Percentiles rank a stretch among this genome's conserved stretches.
phyloP scores from a whole-genome alignment of 345 rosid genomes.

The Citrus inodora region DNA sequence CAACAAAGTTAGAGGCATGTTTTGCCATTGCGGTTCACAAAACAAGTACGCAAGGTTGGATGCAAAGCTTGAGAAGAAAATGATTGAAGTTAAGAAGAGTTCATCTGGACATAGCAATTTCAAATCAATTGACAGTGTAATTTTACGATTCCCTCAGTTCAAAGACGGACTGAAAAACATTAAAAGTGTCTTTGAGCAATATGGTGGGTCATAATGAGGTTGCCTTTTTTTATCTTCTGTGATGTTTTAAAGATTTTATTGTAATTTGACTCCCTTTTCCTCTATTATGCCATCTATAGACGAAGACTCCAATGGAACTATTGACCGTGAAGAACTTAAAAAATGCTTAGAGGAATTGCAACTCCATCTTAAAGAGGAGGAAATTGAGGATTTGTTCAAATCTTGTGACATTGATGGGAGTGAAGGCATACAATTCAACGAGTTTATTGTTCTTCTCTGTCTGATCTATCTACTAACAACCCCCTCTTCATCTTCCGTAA shows the following conservation, averaged over 20 bases:
- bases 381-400: conserved; percentile 64
- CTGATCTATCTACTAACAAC: conserved; percentile 66
- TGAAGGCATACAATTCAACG: conserved; percentile 76
- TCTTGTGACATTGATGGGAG: conserved; percentile 83
- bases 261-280: background rate
- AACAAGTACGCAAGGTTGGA: conserved; percentile 63
- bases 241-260: background rate
- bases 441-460: conserved; percentile 76
- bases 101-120: conserved; percentile 38
- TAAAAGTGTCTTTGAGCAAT: conserved; percentile 57
- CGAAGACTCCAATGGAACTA: conserved; percentile 60
- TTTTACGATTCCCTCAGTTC: conserved; percentile 68
- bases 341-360: conserved; percentile 61
- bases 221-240: background rate
- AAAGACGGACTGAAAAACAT: conserved; percentile 62
- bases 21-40: conserved; percentile 46
- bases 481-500: conserved; percentile 37
- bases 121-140: conserved; percentile 64
- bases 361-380: conserved; percentile 50
- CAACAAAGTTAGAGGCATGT: conserved; percentile 33
- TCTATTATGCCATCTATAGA: conserved; percentile 36
- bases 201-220: conserved; percentile 38
- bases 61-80: conserved; percentile 60
- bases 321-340: conserved; percentile 65
- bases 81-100: conserved; percentile 57